Conservation (phyloP, 2,329 filamentous ascomycete genomes). For the Fusarium chaquense region DNA sequence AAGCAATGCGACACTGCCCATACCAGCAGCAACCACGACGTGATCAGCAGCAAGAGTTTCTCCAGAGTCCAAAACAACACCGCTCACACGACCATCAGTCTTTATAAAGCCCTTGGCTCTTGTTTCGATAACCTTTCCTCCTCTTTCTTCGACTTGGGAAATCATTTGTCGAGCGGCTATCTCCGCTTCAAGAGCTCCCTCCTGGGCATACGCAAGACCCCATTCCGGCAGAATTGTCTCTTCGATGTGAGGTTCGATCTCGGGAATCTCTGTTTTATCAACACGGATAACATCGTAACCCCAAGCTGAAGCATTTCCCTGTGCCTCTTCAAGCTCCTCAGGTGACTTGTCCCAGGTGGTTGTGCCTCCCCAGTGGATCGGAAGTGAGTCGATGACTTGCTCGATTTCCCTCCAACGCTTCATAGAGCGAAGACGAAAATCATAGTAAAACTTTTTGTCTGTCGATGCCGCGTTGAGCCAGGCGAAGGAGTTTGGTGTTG, state of each 20-base stretch:
- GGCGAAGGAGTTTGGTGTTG: slow-evolving; percentile 28
- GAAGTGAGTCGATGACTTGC: slow-evolving; percentile 1
- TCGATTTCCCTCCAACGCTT: slow-evolving; percentile 30
- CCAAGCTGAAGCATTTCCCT: slow-evolving; percentile 19
- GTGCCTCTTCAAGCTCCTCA: slow-evolving; percentile 3
- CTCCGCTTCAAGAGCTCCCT: slow-evolving; percentile 34
- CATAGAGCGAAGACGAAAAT: slow-evolving; percentile 32
- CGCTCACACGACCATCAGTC: not conserved
- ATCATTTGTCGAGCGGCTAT: slow-evolving; percentile 26
- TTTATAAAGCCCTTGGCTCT: slow-evolving; percentile 1
- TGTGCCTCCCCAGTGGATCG: slow-evolving; percentile 32
- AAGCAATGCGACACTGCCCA: slow-evolving; percentile 25
- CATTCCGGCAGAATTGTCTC: slow-evolving; percentile 20
- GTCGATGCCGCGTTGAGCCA: slow-evolving; percentile 34
- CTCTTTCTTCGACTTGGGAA: not conserved
- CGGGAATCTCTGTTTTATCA: not conserved
- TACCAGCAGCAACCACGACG: slow-evolving; percentile 29
- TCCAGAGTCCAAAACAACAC: slow-evolving; percentile 16
- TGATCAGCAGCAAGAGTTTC: slow-evolving; percentile 16
- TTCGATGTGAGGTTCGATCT: slow-evolving; percentile 16
- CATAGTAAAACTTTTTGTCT: slow-evolving; percentile 28
- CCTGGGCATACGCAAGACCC: slow-evolving; percentile 12
- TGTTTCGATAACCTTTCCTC: not conserved
- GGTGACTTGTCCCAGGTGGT: slow-evolving; percentile 29
- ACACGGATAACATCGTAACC: slow-evolving; percentile 15